Evolutionary conservation across 108 stramenopile species (phyloP).

Genomic region (Aurantiochytrium sp.): DNA sequence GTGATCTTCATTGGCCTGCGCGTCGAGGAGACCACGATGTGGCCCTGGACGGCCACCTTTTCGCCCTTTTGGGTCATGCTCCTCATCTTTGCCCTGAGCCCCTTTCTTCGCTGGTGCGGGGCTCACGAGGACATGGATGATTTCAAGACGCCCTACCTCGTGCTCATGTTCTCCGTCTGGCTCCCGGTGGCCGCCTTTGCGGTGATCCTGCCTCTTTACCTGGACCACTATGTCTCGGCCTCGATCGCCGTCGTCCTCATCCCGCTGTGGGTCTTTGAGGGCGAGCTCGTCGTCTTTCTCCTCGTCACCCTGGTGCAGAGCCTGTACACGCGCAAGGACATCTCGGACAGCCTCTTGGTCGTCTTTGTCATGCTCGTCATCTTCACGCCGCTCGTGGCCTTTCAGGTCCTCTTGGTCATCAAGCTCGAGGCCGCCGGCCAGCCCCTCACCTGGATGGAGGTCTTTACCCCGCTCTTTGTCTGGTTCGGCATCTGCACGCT

Average conservation of each 20-base stretch:
- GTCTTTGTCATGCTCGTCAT: neutral
- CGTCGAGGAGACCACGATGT: neutral
- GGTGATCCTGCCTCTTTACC: neutral
- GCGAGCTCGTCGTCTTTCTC: neutral
- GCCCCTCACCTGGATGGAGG: neutral
- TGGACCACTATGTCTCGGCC: neutral
- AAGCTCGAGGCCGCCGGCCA: neutral
- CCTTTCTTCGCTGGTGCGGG: neutral
- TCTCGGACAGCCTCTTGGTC: neutral
- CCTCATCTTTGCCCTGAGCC: neutral
- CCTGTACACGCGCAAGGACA: neutral
- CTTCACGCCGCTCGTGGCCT: neutral
- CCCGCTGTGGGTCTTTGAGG: conserved; percentile 8
- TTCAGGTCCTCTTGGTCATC: neutral
- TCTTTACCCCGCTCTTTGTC: neutral
- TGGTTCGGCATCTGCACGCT: neutral
- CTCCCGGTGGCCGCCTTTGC: neutral
- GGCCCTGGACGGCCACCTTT: neutral
- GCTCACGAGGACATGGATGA: conserved; percentile 7
- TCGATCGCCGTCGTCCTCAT: neutral
- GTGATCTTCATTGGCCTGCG: neutral
- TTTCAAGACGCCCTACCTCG: neutral
- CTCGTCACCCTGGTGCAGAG: neutral
- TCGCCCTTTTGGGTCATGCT: conserved; percentile 1
- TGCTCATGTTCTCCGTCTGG: neutral